These are phyloP conservation scores for Cryptosporidium canis DNA, from an alignment of 169 alveolate species.

Conservation along the genomic window DNA sequence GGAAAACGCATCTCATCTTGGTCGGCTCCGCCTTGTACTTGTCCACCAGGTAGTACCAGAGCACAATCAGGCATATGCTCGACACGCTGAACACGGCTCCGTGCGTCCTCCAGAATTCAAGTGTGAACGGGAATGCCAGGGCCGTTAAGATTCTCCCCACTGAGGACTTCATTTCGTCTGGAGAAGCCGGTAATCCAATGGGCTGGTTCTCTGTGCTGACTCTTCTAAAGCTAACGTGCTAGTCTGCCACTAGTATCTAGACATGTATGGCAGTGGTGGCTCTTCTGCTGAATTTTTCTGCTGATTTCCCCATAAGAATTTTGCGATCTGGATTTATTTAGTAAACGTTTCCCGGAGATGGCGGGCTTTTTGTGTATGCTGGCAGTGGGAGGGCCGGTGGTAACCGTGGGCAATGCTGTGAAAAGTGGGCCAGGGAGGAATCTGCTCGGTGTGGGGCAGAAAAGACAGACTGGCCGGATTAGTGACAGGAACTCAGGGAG, in stretches of 20 bases:
- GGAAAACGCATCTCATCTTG: slow-evolving; percentile 45
- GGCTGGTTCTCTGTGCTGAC: background rate
- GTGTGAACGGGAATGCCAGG: slow-evolving; percentile 32
- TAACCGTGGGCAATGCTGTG: background rate
- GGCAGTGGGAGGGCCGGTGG: slow-evolving; percentile 13
- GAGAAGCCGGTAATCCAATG: background rate
- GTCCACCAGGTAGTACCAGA: slow-evolving; percentile 26
- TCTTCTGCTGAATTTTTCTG: too few relatives aligned
- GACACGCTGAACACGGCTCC: background rate
- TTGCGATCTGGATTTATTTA: slow-evolving; percentile 18
- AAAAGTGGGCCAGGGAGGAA: background rate
- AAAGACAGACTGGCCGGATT: background rate
- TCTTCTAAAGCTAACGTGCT: background rate
- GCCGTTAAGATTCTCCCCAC: background rate
- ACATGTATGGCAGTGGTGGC: too few relatives aligned
- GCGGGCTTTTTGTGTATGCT: background rate
- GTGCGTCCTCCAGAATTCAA: slow-evolving; percentile 13
- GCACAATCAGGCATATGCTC: background rate
- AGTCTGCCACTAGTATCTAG: too few relatives aligned
- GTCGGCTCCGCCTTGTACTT: background rate
- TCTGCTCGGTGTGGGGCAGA: background rate
- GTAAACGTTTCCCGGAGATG: background rate
- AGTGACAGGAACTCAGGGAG: background rate
- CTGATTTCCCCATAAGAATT: too few relatives aligned
- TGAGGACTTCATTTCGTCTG: background rate